These are phyloP conservation scores for Penicillium sp. DNA, from an alignment of 2,329 filamentous ascomycete species.

Conservation along the genomic window DNA sequence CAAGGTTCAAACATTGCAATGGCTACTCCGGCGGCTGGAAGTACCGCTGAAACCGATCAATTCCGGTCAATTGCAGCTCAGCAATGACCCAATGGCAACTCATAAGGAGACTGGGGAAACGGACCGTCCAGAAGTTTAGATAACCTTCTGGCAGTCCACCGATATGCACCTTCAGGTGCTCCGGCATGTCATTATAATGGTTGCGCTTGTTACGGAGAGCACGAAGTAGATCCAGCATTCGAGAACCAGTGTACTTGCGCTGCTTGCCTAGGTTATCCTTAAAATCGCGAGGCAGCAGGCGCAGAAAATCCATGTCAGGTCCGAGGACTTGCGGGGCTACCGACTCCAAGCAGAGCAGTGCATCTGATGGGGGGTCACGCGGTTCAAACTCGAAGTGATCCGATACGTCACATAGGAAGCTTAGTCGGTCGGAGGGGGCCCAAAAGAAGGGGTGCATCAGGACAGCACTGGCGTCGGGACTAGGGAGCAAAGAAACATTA, in stretches of 20 bases:
- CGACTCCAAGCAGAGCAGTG: conserved; percentile 61
- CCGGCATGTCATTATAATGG: conserved; percentile 95
- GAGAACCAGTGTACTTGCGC: conserved; percentile 84
- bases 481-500: conserved; percentile 12
- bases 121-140: conserved; percentile 75
- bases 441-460: conserved; percentile 97
- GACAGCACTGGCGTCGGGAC: conserved; percentile 73
- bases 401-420: conserved; percentile 93
- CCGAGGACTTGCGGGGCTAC: conserved; percentile 45
- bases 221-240: conserved; percentile 80
- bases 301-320: conserved; percentile 74
- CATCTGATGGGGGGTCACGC: conserved; percentile 73
- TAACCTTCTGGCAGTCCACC: conserved; percentile 78
- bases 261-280: conserved; percentile 90
- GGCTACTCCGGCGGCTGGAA: conserved; percentile 38
- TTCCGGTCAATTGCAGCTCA: conserved; percentile 57
- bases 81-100: conserved; percentile 74
- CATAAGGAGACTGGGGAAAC: conserved; percentile 77
- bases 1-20: neutral
- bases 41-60: conserved; percentile 45
- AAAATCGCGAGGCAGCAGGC: conserved; percentile 73
- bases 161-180: conserved; percentile 70
- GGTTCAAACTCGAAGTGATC: conserved; percentile 95
- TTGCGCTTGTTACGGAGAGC: conserved; percentile 95
- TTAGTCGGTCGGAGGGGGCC: conserved; percentile 81